A percentile compares a stretch with the other conserved stretches of the same genome.
Conservation (phyloP, 1,139 yeast species). For the Suhomyces taliae region DNA sequence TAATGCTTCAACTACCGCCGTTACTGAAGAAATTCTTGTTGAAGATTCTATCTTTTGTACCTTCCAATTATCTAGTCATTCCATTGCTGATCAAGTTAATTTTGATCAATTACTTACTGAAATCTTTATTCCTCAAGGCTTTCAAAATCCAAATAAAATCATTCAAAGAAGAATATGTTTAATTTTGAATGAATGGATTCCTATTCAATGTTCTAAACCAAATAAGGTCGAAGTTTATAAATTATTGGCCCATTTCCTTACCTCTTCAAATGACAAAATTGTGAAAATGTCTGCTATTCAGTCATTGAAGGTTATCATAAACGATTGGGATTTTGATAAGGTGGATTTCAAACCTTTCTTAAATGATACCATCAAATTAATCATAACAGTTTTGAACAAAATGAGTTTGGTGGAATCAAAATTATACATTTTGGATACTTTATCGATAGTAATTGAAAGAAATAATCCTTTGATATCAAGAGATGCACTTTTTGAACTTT, state of each 20-base stretch:
- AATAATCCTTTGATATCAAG: conserved; percentile 60
- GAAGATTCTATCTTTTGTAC: conserved; percentile 82
- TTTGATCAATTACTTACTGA: conserved; percentile 60
- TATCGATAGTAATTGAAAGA: conserved; percentile 64
- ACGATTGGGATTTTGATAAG: conserved; percentile 85
- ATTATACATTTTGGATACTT: conserved; percentile 62
- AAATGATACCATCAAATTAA: conserved; percentile 49
- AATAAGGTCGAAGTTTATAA: conserved; percentile 62
- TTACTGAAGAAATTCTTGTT: conserved; percentile 40
- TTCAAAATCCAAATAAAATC: conserved; percentile 52
- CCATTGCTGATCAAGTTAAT: conserved; percentile 62
- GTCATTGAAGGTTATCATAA: conserved; percentile 64
- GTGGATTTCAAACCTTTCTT: conserved; percentile 65
- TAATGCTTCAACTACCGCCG: conserved; percentile 26
- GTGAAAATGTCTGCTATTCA: conserved; percentile 77
- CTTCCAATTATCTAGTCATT: conserved; percentile 72
- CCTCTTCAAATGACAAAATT: conserved; percentile 62
- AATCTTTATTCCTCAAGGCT: conserved; percentile 68
- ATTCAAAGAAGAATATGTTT: conserved; percentile 75
- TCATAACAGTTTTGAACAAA: conserved; percentile 46
- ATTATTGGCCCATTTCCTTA: conserved; percentile 47
- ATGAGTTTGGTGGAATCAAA: conserved; percentile 72
- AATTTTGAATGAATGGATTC: conserved; percentile 78
- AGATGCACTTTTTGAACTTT: conserved; percentile 51
- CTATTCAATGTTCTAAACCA: conserved; percentile 60